These are phyloP conservation scores for Kodamaea suecica DNA, from an alignment of 1,139 yeast species.

Conservation along the genomic window DNA sequence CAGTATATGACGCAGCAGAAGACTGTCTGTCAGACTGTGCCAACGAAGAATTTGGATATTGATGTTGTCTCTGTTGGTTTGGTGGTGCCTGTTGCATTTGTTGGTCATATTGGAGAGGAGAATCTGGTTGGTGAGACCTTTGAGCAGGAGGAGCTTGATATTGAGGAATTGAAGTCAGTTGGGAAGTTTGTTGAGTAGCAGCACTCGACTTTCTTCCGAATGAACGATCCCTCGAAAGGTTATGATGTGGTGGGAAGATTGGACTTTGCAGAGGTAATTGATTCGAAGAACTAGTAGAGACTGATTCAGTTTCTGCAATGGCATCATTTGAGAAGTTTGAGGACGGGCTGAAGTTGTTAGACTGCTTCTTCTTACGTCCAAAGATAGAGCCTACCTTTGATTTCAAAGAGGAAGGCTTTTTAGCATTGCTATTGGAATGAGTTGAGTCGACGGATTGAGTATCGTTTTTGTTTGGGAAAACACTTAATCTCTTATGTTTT, in stretches of 20 bases:
- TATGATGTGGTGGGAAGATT: conserved; percentile 7
- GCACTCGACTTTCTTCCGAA: conserved; percentile 9
- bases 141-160: conserved; percentile 4
- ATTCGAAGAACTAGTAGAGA: conserved; percentile 20
- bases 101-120: conserved; percentile 1
- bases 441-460: conserved; percentile 14
- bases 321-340: conserved; percentile 16
- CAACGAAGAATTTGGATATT: conserved; percentile 1
- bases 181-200: conserved; percentile 1
- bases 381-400: conserved; percentile 86
- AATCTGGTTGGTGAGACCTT: not conserved
- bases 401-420: conserved; percentile 47
- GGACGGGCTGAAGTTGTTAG: conserved; percentile 14
- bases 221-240: conserved; percentile 12
- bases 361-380: conserved; percentile 52
- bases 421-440: conserved; percentile 5
- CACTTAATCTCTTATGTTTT: conserved; percentile 14
- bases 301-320: conserved; percentile 36
- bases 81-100: conserved; percentile 1
- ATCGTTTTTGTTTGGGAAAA: conserved; percentile 11
- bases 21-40: not conserved
- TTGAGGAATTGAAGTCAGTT: conserved; percentile 1
- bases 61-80: conserved; percentile 5
- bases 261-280: conserved; percentile 10
- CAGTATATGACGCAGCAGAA: not conserved